phyloP scores from a whole-genome alignment of 176 grass and related monocot species.

The Zoysia pacifica region DNA sequence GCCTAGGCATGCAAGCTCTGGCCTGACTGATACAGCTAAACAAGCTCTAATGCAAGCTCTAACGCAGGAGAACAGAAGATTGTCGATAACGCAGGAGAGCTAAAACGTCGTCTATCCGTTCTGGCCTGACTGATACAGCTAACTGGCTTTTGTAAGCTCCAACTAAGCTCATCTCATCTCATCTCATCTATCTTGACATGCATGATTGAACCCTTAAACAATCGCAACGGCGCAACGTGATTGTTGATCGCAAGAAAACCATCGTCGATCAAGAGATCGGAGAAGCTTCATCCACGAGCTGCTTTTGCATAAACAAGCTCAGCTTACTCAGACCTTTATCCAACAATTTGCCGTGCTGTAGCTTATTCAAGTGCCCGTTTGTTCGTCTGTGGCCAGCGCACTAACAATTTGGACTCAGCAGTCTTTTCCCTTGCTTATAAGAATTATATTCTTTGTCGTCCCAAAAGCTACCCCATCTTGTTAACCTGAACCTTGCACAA shows the following conservation, averaged over 20 bases:
- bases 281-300: slow-evolving; percentile 38
- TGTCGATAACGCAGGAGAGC: no score
- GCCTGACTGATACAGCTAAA: no score
- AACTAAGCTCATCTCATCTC: no score
- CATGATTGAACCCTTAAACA: slow-evolving; percentile 1
- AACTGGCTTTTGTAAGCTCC: no score
- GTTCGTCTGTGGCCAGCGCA: slow-evolving; percentile 42
- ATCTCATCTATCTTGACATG: no score
- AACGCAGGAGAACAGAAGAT: no score
- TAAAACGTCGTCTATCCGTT: no score
- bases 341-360: slow-evolving; percentile 26
- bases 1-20: no score
- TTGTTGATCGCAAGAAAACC: slow-evolving; percentile 8
- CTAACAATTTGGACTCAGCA: slow-evolving; percentile 44
- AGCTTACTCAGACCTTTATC: slow-evolving; percentile 18
- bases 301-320: slow-evolving; percentile 35
- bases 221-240: slow-evolving; percentile 15
- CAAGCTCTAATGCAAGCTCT: no score
- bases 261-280: slow-evolving; percentile 10
- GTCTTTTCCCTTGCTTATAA: slow-evolving; percentile 1
- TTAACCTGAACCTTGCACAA: not conserved
- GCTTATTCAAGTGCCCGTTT: slow-evolving; percentile 22
- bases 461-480: not conserved
- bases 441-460: slow-evolving; percentile 27
- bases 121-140: no score